Base-by-base conservation (phyloP, 164 flowering plant species). In the Magnolia sinica region DNA sequence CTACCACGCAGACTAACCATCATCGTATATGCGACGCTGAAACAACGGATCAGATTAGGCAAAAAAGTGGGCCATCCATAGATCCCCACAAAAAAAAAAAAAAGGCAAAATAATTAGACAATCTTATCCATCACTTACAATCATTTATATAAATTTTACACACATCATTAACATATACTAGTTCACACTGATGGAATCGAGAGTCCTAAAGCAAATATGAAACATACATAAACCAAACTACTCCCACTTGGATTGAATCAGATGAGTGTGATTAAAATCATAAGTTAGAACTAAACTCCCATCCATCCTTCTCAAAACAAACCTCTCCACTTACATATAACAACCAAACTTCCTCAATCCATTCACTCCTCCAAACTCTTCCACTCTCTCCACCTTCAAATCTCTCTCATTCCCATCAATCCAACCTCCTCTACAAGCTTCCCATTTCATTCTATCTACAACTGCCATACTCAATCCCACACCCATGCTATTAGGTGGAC, bases 271-370 rank as follows among this genome's bases (percentile, higher is more conserved):
- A 79, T 61, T 82, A 72, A 87, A 89, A 55, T 82, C 87, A 79
- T 73, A 83, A 5, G 81, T 79, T 50, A 89, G 52, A 0, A 83
- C 84, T 80, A 88, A 55, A 52, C 83, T 87, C 49, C 86, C 88
- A 86, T 87, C 86, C 89, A 87, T 81, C 76, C 90, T 88, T 50
- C 65, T 89, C 77, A 87, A 66, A 22, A 77, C 88, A 79, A 87
- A 89, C 22, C 88, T 88, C 82, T 91, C 92, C 22, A 86, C 87
- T 80, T 87, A 76, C 24, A 87, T 83, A 81, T 84, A 87, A 29
- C 86, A 88, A 0, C 88, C 88, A 80, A 86, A 86, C 52, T 51
- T 85, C 70, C 45, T 82, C 92, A 89, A 87, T 7, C 55, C 76
- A 6, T 75, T 61, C 0, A 2, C 13, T 24, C 74, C 77, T 3